Conservation (phyloP, 331 rosid genomes). For the Dryas integrifolia region DNA sequence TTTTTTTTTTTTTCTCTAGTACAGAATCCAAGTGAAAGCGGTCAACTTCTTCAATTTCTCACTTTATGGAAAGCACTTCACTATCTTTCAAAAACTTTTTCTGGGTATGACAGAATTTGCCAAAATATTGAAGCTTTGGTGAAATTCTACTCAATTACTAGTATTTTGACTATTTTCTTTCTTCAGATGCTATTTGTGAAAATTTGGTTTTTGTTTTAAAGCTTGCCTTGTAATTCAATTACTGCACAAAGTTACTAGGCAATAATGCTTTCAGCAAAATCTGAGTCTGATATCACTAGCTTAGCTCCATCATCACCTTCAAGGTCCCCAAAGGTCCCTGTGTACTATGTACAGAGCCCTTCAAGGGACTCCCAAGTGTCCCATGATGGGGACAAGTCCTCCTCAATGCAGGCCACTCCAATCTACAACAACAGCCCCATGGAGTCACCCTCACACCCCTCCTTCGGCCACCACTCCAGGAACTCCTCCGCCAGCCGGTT, state of each 20-base stretch:
- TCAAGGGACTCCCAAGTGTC: conserved; percentile 88
- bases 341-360: conserved; percentile 88
- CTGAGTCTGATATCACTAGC: conserved; percentile 84
- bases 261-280: conserved; percentile 64
- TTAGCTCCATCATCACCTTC: conserved; percentile 89
- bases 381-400: conserved; percentile 86
- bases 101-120: not conserved
- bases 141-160: not conserved
- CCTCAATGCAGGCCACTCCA: conserved; percentile 82
- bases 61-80: not conserved
- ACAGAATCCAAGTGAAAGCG: not conserved
- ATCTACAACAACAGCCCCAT: conserved; percentile 80
- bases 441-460: conserved; percentile 95
- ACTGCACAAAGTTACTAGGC: not conserved
- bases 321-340: conserved; percentile 82
- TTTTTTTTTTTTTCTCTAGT: not conserved
- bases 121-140: not conserved
- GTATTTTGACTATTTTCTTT: not conserved
- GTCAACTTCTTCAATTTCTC: not conserved
- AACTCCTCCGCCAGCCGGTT: conserved; percentile 85
- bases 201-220: not conserved
- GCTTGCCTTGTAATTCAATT: not conserved
- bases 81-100: not conserved
- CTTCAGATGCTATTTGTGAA: not conserved
- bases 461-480: conserved; percentile 85